Conservation (phyloP, 1,284 basidiomycete species). For the Coniferiporia sulphurascens region DNA sequence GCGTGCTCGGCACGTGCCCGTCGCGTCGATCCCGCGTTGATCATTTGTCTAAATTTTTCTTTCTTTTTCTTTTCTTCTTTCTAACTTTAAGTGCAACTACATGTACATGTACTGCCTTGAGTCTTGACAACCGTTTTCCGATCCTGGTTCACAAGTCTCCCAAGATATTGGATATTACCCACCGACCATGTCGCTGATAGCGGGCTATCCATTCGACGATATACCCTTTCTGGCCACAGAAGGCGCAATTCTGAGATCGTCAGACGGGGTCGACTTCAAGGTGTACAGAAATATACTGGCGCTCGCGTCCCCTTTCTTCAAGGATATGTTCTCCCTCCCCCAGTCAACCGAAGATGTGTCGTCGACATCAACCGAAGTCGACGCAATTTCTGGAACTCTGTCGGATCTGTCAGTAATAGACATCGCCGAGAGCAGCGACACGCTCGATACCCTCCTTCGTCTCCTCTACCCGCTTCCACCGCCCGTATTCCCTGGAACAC, state of each 20-base stretch:
- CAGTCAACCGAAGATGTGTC: constrained; percentile 11
- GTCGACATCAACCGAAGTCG: not conserved
- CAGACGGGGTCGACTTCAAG: constrained; percentile 22
- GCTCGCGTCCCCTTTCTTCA: constrained; percentile 24
- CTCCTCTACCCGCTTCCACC: constrained; percentile 40
- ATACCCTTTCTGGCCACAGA: constrained; percentile 2
- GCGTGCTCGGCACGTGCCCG: not conserved
- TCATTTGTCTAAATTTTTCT: not conserved
- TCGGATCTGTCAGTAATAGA: constrained; percentile 40
- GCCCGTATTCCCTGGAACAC: constrained; percentile 21
- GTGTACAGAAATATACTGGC: constrained; percentile 24
- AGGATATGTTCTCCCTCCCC: constrained; percentile 24
- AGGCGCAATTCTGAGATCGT: constrained; percentile 21
- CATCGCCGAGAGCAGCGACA: constrained; percentile 43
- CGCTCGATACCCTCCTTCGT: constrained; percentile 46
- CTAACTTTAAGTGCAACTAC: too few species aligned
- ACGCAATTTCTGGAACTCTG: too few species aligned
- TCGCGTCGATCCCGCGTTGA: not conserved
- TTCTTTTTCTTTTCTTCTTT: too few species aligned
- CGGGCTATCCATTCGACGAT: not conserved
- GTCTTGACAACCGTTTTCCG: too few species aligned
- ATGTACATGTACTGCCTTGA: too few species aligned
- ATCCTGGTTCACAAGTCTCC: too few species aligned
- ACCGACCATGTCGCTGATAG: too few species aligned
- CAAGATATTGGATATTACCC: too few species aligned